These are phyloP conservation scores for Dictyostelium purpureum DNA, from an alignment of 78 protist species.

Conservation along the genomic window DNA sequence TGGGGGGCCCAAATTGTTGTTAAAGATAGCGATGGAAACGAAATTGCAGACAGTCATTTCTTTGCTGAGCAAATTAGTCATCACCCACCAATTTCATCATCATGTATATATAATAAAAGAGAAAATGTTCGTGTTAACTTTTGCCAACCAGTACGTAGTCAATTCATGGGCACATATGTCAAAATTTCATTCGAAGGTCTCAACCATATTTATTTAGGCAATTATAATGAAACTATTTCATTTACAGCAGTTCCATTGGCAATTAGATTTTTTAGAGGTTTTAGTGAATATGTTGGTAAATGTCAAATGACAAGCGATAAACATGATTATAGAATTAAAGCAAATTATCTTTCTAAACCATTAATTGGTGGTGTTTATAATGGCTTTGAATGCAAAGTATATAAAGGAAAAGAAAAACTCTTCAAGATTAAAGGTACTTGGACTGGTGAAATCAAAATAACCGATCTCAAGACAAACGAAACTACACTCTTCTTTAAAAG, in stretches of 20 bases:
- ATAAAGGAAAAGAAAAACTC: constrained; percentile 47
- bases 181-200: constrained; percentile 33
- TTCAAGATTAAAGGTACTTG: constrained; percentile 45
- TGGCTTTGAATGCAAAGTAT: constrained; percentile 27
- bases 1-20: neutral
- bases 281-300: constrained; percentile 41
- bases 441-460: constrained; percentile 52
- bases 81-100: constrained; percentile 60
- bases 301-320: neutral
- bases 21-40: neutral
- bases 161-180: constrained; percentile 63
- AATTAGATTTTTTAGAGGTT: constrained; percentile 41
- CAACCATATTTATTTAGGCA: neutral
- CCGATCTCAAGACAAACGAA: constrained; percentile 30
- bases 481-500: neutral
- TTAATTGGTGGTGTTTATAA: constrained; percentile 36
- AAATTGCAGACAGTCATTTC: neutral
- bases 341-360: constrained; percentile 34
- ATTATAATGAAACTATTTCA: constrained; percentile 4
- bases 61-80: constrained; percentile 63
- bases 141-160: neutral
- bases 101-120: neutral
- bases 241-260: constrained; percentile 4
- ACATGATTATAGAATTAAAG: neutral
- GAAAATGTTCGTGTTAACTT: neutral